These are phyloP conservation scores for Parmelia sp. DNA, from an alignment of 495 filamentous ascomycete genomes.

Conservation along the genomic window DNA sequence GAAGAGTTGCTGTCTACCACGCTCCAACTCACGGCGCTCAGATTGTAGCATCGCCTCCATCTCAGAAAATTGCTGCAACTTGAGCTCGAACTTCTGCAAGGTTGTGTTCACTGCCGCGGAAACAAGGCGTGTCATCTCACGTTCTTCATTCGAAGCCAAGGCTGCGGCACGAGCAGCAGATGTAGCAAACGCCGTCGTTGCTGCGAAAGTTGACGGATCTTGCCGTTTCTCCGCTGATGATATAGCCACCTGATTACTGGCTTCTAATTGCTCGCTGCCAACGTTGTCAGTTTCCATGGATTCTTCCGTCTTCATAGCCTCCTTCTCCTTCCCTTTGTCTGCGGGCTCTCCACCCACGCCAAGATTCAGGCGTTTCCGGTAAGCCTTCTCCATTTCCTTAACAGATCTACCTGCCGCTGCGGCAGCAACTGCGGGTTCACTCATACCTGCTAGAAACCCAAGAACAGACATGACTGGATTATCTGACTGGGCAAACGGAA, in stretches of 20 bases:
- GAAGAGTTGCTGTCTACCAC: conserved; percentile 85
- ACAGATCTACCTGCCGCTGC: conserved; percentile 80
- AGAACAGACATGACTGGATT: conserved; percentile 95
- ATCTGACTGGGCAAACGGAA: conserved; percentile 82
- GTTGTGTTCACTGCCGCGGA: conserved; percentile 78
- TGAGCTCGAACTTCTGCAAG: conserved; percentile 75
- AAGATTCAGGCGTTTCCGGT: conserved; percentile 67
- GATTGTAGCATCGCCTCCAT: conserved; percentile 87
- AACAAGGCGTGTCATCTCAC: conserved; percentile 88
- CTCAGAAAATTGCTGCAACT: conserved; percentile 89
- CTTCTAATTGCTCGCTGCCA: conserved; percentile 18
- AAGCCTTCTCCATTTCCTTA: conserved; percentile 70
- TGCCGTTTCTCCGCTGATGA: conserved; percentile 25
- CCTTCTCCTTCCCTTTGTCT: conserved; percentile 53
- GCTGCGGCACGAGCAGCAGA: conserved; percentile 80
- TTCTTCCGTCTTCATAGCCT: conserved; percentile 57
- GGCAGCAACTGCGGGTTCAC: conserved; percentile 80
- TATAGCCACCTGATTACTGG: conserved; percentile 18
- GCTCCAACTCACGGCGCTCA: conserved; percentile 86
- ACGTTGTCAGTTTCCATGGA: conserved; percentile 59
- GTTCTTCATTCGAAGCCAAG: conserved; percentile 90
- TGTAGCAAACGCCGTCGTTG: conserved; percentile 75
- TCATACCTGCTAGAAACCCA: conserved; percentile 81
- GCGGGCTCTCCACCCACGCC: conserved; percentile 41
- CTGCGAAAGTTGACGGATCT: conserved; percentile 31